A percentile compares a stretch with the other conserved stretches of the same genome.
Conservation (phyloP, 2,329 filamentous ascomycete genomes). For the Colletotrichum gloeosporioides region DNA sequence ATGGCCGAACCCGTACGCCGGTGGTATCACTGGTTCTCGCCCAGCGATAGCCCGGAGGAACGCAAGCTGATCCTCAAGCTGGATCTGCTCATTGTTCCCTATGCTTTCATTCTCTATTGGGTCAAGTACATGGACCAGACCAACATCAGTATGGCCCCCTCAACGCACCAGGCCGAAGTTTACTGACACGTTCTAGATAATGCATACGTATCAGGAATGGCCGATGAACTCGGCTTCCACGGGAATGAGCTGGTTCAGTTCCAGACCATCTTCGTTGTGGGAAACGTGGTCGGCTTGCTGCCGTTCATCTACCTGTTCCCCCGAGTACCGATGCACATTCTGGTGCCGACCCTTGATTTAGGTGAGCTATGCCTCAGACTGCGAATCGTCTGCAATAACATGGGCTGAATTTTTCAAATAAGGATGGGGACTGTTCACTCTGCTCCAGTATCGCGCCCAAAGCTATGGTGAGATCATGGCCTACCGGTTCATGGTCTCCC, state of each 20-base stretch:
- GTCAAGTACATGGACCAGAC: conserved; percentile 61
- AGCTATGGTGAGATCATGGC: conserved; percentile 51
- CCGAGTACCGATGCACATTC: conserved; percentile 49
- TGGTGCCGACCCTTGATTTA: conserved; percentile 57
- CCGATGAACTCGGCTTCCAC: conserved; percentile 2
- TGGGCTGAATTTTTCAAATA: neutral
- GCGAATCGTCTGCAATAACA: fast-evolving
- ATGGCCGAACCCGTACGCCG: neutral
- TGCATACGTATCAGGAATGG: conserved; percentile 10
- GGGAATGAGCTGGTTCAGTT: conserved; percentile 4
- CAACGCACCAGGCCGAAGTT: no score
- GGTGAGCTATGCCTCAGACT: neutral
- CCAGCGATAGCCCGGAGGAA: conserved; percentile 54
- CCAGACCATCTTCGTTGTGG: conserved; percentile 30
- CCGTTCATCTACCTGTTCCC: conserved; percentile 59
- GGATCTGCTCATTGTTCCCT: conserved; percentile 60
- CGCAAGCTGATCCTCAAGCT: conserved; percentile 59
- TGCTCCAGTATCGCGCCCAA: conserved; percentile 57
- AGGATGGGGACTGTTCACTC: conserved; percentile 60
- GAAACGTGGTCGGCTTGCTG: conserved; percentile 55
- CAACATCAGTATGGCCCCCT: conserved; percentile 49
- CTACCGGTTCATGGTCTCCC: conserved; percentile 44
- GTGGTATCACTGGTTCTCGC: conserved; percentile 49
- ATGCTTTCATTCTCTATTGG: conserved; percentile 61
- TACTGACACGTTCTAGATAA: neutral